Base-by-base conservation (phyloP, 441 rosid species). In the Manihot esculenta region DNA sequence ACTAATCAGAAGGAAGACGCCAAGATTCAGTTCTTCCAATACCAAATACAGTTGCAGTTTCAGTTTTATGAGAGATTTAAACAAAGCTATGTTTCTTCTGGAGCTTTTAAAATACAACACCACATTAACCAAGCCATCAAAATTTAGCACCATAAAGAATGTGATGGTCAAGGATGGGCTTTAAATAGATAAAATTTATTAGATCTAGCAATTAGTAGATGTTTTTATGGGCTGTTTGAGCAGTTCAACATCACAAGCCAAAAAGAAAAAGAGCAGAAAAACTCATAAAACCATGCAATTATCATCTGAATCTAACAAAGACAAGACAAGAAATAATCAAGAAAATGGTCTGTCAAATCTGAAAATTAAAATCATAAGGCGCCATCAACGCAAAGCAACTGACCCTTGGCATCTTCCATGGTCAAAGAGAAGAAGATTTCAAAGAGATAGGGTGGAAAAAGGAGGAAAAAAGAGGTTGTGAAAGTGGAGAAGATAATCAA, bases 331-430 rank as follows among this genome's bases (percentile, higher is more conserved):
- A 24, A 51, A 38, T 38, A 38, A 38, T 38, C 42, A 38, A 38
- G 42, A 38, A 38, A 38, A 38, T 38, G 42, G 1, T 5, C 7
- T 1, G 7, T 38, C 42, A 38, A 20, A 38, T 5, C 42, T 8
- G 42, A 38, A 38, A 38, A 38, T 38, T 7, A 38, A 38, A 38
- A 38, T 5, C 42, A 13, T 21, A 50, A 2, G 24, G 7, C 0
- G 42, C 42, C 42, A 38, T 5, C 42, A 38, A 21, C 42, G 7
- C 9, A 5, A 24, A 49, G 48, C 62, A 60, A 27, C 57, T n/a
- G 61, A 79, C 85, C 78, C 18, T 68, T 77, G 41, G 80, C 71
- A 3, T 79, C 83, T 54, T 79, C 83, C 85, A 79, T 79, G 76
- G 61, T 51, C 5, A 48, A 71, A 74, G 42, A 17, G 7, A 38